Base-by-base conservation (phyloP, 768 basidiomycete genomes). In the Russula sp. region DNA sequence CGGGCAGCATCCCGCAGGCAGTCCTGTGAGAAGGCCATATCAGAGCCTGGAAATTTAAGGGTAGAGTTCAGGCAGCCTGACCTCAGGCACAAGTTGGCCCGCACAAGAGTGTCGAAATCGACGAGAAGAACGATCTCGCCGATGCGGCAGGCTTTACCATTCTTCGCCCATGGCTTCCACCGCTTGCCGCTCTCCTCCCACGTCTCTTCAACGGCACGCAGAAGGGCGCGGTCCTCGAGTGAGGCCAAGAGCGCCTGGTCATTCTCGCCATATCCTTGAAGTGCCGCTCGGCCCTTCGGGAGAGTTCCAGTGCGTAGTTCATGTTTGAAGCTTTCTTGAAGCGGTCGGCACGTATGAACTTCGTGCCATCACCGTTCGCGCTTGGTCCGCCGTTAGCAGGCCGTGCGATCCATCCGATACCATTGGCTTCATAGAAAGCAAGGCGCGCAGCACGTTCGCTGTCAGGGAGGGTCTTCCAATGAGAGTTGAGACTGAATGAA, bases 331-430 rank as follows among this genome's bases (percentile, higher is more conserved):
- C 78, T 71, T 78, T 77, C 75, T 77, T 80, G 72, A 76, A 77
- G 18, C 75, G 77, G 67, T 84, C 84, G 54, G 80, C 77, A 53
- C 83, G 78, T 20, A 51, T n/a, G 53, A 49, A 68, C 57, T 77
- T 74, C 67, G 78, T 75, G 13, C 79, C 82, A 68, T 77, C 73
- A 44, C 57, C 57, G 32, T 6, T 66, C 71, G 68, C 62, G 65
- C 68, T 69, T 55, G 42, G 63, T 65, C 74, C 69, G 64, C 75
- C 74, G 69, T 86, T 83, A 61, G 75, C 75, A 6, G 85, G 85
- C 51, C 85, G 78, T 42, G 85, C 79, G 61, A 84, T 80, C 76
- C 80, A 86, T 44, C 80, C 84, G 60, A 85, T 82, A 63, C 77
- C 79, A 66, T 84, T 82, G 13, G 77, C 77, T 9, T 79, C 79